Conservation (phyloP, 768 basidiomycete species). For the Ephemerocybe angulata region DNA sequence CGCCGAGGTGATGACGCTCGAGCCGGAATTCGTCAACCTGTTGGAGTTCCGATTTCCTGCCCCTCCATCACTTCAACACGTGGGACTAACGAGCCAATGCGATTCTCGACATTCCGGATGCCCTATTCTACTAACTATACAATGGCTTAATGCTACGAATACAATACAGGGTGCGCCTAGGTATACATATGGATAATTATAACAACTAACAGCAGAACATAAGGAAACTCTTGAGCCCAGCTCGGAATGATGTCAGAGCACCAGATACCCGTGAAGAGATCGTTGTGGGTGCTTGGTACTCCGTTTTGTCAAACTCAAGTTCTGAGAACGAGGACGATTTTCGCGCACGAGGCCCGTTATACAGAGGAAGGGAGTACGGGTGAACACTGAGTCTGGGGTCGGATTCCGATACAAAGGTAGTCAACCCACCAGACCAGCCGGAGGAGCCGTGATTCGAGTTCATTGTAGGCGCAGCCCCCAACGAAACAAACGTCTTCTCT, state of each 20-base stretch:
- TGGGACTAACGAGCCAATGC: conserved; percentile 5
- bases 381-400: not conserved
- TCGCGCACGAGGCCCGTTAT: not conserved
- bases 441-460: conserved; percentile 19
- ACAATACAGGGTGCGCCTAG: not conserved
- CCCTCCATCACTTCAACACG: conserved; percentile 5
- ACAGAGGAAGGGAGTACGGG: not conserved
- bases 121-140: not conserved
- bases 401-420: conserved; percentile 7
- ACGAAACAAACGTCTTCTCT: conserved; percentile 32
- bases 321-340: not conserved
- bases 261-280: not conserved
- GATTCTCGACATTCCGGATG: not conserved
- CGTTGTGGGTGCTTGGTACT: not conserved
- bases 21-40: conserved; percentile 1
- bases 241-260: not conserved
- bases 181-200: not conserved
- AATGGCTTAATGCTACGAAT: not conserved
- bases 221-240: not conserved
- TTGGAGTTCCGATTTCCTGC: conserved; percentile 8
- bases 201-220: not conserved
- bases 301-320: not conserved
- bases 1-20: conserved; percentile 7
- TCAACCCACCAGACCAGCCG: conserved; percentile 28
- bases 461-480: conserved; percentile 18